A percentile compares a stretch with the other conserved stretches of the same genome.
These are phyloP conservation scores for Dalechampia spathulata DNA, from an alignment of 441 rosid species.

Conservation along the genomic window DNA sequence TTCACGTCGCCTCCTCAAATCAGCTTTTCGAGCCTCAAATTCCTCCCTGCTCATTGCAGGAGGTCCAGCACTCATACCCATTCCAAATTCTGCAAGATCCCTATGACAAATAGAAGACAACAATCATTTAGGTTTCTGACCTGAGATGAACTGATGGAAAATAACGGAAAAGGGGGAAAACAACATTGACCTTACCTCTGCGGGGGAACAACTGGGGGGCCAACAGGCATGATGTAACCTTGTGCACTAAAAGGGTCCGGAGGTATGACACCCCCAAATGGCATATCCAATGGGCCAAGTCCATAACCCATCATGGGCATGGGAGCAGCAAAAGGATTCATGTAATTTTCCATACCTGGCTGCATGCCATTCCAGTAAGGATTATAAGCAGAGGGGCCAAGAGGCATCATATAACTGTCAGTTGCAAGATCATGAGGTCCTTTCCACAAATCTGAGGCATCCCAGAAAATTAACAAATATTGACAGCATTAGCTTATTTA, in stretches of 20 bases:
- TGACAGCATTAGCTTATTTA: slow-evolving; percentile 4
- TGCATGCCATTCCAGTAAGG: slow-evolving; percentile 86
- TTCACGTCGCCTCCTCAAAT: slow-evolving; percentile 77
- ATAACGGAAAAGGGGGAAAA: not conserved
- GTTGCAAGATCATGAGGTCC: slow-evolving; percentile 63
- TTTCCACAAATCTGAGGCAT: slow-evolving; percentile 74
- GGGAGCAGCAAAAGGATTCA: slow-evolving; percentile 55
- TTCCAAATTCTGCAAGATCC: slow-evolving; percentile 76
- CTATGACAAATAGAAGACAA: slow-evolving; percentile 26
- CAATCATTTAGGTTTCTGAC: not conserved
- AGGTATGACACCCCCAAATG: slow-evolving; percentile 51
- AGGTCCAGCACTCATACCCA: slow-evolving; percentile 70
- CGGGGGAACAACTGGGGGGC: slow-evolving; percentile 54
- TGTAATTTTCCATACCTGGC: slow-evolving; percentile 73
- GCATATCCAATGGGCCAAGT: slow-evolving; percentile 56
- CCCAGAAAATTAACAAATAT: not conserved
- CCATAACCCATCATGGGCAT: slow-evolving; percentile 89
- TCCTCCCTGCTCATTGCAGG: slow-evolving; percentile 91
- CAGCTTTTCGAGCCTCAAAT: slow-evolving; percentile 89
- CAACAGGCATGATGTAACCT: slow-evolving; percentile 52
- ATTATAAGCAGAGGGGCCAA: slow-evolving; percentile 63
- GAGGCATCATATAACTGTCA: slow-evolving; percentile 85
- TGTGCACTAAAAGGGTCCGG: slow-evolving; percentile 62
- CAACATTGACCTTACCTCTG: slow-evolving; percentile 35
- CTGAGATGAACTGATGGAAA: not conserved